Conservation (phyloP, 345 rosid genomes). For the Populus davidiana region DNA sequence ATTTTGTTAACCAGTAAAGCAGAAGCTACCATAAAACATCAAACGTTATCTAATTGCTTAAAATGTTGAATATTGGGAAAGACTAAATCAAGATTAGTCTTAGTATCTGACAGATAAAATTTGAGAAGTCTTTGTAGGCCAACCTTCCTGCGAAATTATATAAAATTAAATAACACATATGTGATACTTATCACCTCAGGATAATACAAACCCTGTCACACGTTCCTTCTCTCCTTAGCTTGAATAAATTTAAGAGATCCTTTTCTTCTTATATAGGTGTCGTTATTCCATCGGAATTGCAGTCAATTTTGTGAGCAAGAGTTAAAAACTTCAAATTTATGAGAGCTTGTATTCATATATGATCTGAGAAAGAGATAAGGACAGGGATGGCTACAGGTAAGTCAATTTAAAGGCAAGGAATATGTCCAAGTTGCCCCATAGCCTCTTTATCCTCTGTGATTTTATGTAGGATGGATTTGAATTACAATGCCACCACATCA, state of each 20-base stretch:
- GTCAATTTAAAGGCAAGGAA: constrained; percentile 20
- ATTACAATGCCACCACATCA: constrained; percentile 22
- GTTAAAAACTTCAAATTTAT: not conserved
- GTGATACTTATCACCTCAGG: no score
- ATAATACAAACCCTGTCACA: no score
- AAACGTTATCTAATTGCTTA: no score
- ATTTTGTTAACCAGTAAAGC: no score
- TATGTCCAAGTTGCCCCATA: not conserved
- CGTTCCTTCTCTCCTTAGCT: no score
- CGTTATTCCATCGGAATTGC: not conserved
- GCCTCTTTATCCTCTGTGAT: not conserved
- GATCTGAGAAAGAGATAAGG: not conserved
- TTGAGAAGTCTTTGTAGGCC: no score
- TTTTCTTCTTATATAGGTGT: not conserved
- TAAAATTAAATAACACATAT: no score
- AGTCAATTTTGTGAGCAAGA: not conserved
- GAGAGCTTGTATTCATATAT: not conserved
- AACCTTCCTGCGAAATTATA: no score
- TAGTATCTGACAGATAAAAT: no score
- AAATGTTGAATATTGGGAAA: no score
- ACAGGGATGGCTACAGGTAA: not conserved
- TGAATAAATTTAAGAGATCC: not conserved
- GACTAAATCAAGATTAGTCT: no score
- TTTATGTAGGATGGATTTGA: not conserved
- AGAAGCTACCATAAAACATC: no score